A percentile compares a stretch with the other conserved stretches of the same genome.
phyloP scores from a whole-genome alignment of 495 filamentous ascomycete genomes.

The Aspergillus sclerotiicarbonarius region DNA sequence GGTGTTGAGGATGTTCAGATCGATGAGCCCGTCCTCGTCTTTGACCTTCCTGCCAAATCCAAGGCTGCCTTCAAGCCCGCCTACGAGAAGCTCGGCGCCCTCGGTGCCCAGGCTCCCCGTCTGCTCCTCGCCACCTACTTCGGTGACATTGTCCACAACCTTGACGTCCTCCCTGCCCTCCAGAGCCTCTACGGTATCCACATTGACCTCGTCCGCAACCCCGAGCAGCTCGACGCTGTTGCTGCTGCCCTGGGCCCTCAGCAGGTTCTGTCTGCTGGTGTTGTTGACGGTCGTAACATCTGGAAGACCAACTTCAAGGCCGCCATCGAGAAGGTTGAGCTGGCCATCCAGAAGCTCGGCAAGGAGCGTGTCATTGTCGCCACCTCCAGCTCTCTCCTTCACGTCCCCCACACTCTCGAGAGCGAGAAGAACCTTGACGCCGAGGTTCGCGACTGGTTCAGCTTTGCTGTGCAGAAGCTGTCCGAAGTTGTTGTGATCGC shows the following conservation, averaged over 20 bases:
- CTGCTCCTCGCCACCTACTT: constrained; percentile 94
- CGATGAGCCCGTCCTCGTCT: constrained; percentile 94
- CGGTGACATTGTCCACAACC: constrained; percentile 98
- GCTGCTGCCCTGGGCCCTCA: constrained; percentile 72
- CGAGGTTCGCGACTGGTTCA: constrained; percentile 97
- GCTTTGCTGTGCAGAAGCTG: constrained; percentile 94
- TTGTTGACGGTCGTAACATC: constrained; percentile 98
- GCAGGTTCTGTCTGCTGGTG: constrained; percentile 87
- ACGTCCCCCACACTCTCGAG: constrained; percentile 94
- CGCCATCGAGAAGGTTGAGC: constrained; percentile 84
- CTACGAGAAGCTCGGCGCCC: constrained; percentile 79
- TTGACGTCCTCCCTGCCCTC: constrained; percentile 72
- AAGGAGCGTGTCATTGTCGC: constrained; percentile 94
- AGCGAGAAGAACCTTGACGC: constrained; percentile 94
- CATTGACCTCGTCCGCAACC: constrained; percentile 93
- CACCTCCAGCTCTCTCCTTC: constrained; percentile 94
- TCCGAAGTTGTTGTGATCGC: constrained; percentile 87
- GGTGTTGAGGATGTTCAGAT: constrained; percentile 95
- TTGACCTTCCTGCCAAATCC: constrained; percentile 79
- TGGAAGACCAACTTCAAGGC: constrained; percentile 98
- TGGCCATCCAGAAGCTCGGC: constrained; percentile 87
- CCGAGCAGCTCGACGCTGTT: constrained; percentile 88
- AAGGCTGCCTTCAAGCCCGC: constrained; percentile 98
- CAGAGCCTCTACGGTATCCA: constrained; percentile 78
- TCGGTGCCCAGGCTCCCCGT: constrained; percentile 75